These are phyloP conservation scores for Aspergillus avenaceus DNA, from an alignment of 495 filamentous ascomycete genomes.

Conservation along the genomic window DNA sequence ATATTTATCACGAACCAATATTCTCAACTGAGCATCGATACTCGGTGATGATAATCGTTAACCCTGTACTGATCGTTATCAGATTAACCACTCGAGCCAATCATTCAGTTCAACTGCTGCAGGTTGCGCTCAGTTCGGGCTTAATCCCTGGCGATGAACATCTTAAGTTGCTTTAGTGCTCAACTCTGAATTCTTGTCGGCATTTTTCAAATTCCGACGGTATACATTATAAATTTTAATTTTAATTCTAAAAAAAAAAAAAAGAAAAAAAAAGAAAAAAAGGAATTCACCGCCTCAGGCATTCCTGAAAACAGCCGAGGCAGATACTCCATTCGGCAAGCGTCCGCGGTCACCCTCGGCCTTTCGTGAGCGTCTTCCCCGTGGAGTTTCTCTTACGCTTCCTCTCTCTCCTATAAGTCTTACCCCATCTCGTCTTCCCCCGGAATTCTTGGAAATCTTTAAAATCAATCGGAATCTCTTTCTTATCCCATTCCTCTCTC, in stretches of 20 bases:
- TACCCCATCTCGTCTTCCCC: background rate
- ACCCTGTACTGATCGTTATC: background rate
- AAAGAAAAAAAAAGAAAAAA: too few relatives aligned
- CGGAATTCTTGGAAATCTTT: too few relatives aligned
- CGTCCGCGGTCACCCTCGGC: slow-evolving; percentile 12
- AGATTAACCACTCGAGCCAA: background rate
- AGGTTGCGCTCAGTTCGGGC: background rate
- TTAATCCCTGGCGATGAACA: background rate
- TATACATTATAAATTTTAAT: too few relatives aligned
- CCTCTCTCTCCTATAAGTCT: slow-evolving; percentile 1
- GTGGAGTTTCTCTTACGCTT: background rate
- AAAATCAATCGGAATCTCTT: too few relatives aligned
- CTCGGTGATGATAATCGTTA: background rate
- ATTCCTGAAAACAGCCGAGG: slow-evolving; percentile 12
- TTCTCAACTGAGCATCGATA: background rate
- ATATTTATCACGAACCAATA: background rate
- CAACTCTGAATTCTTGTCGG: background rate
- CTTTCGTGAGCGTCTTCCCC: slow-evolving; percentile 3
- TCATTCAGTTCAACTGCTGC: background rate
- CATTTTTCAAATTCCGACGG: too few relatives aligned
- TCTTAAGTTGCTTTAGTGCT: background rate
- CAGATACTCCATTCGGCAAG: slow-evolving; percentile 15
- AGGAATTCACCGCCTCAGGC: too few relatives aligned
- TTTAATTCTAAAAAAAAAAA: too few relatives aligned
- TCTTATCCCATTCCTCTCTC: background rate